Percentiles rank a stretch among this genome's conserved stretches.
Evolutionary conservation across 371 early-diverging fungal genomes (phyloP).

Genomic region (Rhizopus microsporus): DNA sequence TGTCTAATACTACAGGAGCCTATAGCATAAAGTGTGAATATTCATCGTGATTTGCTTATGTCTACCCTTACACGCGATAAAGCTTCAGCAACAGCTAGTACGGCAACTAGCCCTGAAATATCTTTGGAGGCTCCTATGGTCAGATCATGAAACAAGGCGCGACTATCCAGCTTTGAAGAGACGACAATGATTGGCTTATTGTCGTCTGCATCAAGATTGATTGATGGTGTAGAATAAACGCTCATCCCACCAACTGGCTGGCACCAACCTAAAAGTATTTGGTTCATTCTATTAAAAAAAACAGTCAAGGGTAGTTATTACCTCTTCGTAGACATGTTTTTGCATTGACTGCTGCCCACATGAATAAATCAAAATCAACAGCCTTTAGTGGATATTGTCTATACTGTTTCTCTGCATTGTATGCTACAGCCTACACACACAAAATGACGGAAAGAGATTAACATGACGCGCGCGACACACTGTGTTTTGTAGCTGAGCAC

Average conservation of each 20-base stretch:
- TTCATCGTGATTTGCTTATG: not conserved
- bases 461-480: no score
- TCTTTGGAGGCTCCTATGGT: constrained; percentile 54
- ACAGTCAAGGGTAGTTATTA: constrained; percentile 19
- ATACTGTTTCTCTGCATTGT: constrained; percentile 53
- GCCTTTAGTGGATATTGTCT: constrained; percentile 65
- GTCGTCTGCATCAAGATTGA: constrained; percentile 52
- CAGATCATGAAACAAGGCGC: constrained; percentile 69
- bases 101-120: constrained; percentile 62
- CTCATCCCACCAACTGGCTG: constrained; percentile 71
- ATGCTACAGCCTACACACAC: constrained; percentile 44
- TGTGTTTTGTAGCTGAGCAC: not conserved
- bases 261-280: constrained; percentile 50
- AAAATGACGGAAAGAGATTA: no score
- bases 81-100: constrained; percentile 74
- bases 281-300: constrained; percentile 15
- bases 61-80: constrained; percentile 56
- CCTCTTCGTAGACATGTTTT: constrained; percentile 69
- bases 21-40: constrained; percentile 12
- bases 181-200: constrained; percentile 69
- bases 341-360: constrained; percentile 73
- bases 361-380: constrained; percentile 69
- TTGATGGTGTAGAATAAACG: constrained; percentile 70
- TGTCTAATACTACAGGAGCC: constrained; percentile 46
- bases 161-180: constrained; percentile 65